Evolutionary conservation across 345 rosid genomes (phyloP).

Genomic region (Durio zibethinus): DNA sequence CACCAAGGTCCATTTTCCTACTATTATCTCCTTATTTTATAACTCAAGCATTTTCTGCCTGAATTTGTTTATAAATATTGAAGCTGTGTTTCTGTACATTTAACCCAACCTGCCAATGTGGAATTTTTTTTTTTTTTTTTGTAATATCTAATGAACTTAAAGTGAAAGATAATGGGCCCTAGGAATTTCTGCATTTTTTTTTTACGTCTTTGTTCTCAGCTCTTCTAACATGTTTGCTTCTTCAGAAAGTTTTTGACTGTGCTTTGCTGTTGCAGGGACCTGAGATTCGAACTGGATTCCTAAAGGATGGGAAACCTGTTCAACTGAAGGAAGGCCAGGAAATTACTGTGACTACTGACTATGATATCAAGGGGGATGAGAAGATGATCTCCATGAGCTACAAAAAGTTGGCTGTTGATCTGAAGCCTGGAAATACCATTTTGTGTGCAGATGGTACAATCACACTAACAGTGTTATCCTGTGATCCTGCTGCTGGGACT

Average conservation of each 20-base stretch:
- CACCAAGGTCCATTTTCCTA: slow-evolving; percentile 45
- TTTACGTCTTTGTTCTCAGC: background rate
- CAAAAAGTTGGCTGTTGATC: slow-evolving; percentile 71
- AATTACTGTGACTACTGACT: slow-evolving; percentile 68
- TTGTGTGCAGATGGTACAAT: slow-evolving; percentile 91
- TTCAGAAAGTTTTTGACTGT: background rate
- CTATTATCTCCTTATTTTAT: background rate
- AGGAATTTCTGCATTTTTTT: background rate
- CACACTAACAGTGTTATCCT: slow-evolving; percentile 59
- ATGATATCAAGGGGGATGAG: slow-evolving; percentile 62
- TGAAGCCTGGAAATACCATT: slow-evolving; percentile 71
- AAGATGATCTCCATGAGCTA: slow-evolving; percentile 84
- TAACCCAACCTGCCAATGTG: background rate
- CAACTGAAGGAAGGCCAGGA: slow-evolving; percentile 65
- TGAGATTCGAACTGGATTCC: slow-evolving; percentile 69
- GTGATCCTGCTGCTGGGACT: slow-evolving; percentile 65
- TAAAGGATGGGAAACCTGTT: slow-evolving; percentile 56
- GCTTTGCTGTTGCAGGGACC: slow-evolving; percentile 45
- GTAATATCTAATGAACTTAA: background rate
- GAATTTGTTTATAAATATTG: background rate
- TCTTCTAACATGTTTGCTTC: background rate
- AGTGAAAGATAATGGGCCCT: background rate
- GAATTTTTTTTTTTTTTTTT: background rate
- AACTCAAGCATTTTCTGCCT: background rate
- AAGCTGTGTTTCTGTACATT: background rate